Evolutionary conservation across 2,329 filamentous ascomycete genomes (phyloP), one percentile per base, ranked within the genome.

Genomic region (Fusarium oxysporum): DNA sequence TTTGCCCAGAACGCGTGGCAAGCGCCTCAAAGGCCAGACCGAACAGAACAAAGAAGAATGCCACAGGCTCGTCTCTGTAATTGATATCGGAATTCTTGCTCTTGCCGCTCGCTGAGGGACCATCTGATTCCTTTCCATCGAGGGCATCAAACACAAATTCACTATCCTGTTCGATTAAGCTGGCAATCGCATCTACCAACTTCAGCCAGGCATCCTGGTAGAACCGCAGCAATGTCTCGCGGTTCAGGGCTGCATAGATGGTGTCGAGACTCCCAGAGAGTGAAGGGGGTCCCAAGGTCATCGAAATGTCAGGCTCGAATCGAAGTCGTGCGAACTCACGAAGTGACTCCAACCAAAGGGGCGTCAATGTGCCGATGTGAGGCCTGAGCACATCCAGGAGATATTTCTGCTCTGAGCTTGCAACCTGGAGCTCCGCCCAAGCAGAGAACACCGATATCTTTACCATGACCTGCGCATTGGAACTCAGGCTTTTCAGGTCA

Each of bases 41-140:
- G 77, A 98, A 99, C 0, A 99, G 88, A 19, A 99, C 96, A 78
- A 99, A 99, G 85, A 99, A 99, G 86, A 99, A 99, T 1, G 96
- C 96, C 3, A 98, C 94, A 1, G 96, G 96, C 80, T 99, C 96
- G 78, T 98, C 96, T 53, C 96, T 93, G 80, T 99, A 99, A 81
- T 98, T 98, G 84, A 99, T 98, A 73, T 96, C 93, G 54, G 91
- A 87, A 6, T 87, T 88, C 79, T 92, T 93, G 21, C 86, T 84
- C 47, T 88, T 84, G 6, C 85, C 86, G 67, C 87, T 88, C 32
- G 82, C 78, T 14, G 82, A 81, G 8, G 84, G 81, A 28, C 83
- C 87, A 14, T 86, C 84, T 0, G 84, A 83, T 76, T 90, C 88
- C 79, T 96, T 97, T 57, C 95, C 95, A 79, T 99, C 96, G 11